A percentile compares a stretch with the other conserved stretches of the same genome.
phyloP scores from a whole-genome alignment of 2,329 filamentous ascomycete genomes.

The Blumeriella jaapii region DNA sequence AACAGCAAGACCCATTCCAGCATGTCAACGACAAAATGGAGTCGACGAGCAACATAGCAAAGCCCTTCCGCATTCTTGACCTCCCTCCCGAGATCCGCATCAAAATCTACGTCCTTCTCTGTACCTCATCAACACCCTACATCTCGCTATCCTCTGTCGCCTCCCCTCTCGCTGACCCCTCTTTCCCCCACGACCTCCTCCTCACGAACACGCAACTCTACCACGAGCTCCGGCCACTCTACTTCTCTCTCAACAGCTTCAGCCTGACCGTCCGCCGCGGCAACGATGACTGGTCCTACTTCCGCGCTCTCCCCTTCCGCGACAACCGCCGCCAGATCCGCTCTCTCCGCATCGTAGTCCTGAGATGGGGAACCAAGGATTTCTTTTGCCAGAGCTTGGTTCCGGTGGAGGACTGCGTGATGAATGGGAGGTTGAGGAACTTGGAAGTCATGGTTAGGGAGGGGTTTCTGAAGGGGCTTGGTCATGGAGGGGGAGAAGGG shows the following conservation, averaged over 20 bases:
- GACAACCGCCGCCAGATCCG: conserved; percentile 15
- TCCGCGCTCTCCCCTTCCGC: conserved; percentile 13
- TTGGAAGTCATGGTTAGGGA: conserved; percentile 19
- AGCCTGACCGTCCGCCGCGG: conserved; percentile 11
- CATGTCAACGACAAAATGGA: neutral
- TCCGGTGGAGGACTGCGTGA: conserved; percentile 20
- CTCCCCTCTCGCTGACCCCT: conserved; percentile 1
- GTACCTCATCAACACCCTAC: conserved; percentile 6
- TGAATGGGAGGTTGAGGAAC: conserved; percentile 19
- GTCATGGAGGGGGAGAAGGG: conserved; percentile 6
- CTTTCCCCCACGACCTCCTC: conserved; percentile 18
- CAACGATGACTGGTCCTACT: conserved; percentile 11
- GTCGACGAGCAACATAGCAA: neutral
- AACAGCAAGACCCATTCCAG: too few species aligned
- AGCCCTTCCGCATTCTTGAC: conserved; percentile 20
- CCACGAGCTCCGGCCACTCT: conserved; percentile 20
- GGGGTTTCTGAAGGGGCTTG: conserved; percentile 2
- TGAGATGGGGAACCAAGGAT: conserved; percentile 18
- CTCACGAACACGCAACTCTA: conserved; percentile 20
- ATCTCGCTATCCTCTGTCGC: conserved; percentile 2
- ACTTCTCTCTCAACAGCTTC: conserved; percentile 21
- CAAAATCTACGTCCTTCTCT: conserved; percentile 19
- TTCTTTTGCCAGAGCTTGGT: conserved; percentile 15
- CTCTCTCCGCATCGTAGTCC: conserved; percentile 10
- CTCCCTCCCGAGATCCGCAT: conserved; percentile 22